phyloP scores from a whole-genome alignment of 2,329 filamentous ascomycete genomes.

The Sporothrix brasiliensis region DNA sequence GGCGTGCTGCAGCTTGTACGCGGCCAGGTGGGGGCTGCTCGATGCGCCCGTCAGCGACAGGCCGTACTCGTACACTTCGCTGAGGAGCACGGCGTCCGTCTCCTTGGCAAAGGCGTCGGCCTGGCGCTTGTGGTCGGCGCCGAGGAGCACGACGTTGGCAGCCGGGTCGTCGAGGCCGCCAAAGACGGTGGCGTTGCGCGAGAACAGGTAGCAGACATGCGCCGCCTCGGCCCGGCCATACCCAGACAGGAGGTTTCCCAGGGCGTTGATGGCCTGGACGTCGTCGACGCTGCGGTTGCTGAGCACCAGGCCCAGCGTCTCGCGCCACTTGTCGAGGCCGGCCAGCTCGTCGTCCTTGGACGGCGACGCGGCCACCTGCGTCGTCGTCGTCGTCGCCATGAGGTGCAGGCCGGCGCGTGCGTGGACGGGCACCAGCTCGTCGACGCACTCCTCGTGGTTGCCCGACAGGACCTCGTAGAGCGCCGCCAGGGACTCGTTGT shows the following conservation, averaged over 20 bases:
- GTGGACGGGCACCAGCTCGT: slow-evolving; percentile 91
- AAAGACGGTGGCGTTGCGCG: slow-evolving; percentile 69
- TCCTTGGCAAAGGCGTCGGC: slow-evolving; percentile 75
- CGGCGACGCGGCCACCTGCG: slow-evolving; percentile 61
- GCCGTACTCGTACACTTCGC: slow-evolving; percentile 92
- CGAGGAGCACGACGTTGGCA: slow-evolving; percentile 74
- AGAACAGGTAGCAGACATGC: slow-evolving; percentile 92
- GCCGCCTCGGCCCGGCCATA: slow-evolving; percentile 91
- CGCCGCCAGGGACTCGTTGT: slow-evolving; percentile 84
- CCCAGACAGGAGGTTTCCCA: slow-evolving; percentile 78
- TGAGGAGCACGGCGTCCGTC: slow-evolving; percentile 85
- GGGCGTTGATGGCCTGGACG: slow-evolving; percentile 71
- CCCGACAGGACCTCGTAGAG: slow-evolving; percentile 93
- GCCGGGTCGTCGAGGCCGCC: slow-evolving; percentile 81
- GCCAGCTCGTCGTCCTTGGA: slow-evolving; percentile 76
- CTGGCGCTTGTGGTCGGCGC: slow-evolving; percentile 75
- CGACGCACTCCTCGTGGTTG: slow-evolving; percentile 90
- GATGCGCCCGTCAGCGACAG: slow-evolving; percentile 64
- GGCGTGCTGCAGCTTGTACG: slow-evolving; percentile 90
- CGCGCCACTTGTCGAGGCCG: slow-evolving; percentile 90
- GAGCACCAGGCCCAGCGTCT: slow-evolving; percentile 81
- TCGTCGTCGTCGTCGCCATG: slow-evolving; percentile 83
- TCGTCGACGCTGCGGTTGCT: slow-evolving; percentile 87
- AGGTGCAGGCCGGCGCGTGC: slow-evolving; percentile 91
- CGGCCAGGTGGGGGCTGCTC: slow-evolving; percentile 68